Evolutionary conservation across 257 asterid species (phyloP).

Genomic region (Echium plantagineum): DNA sequence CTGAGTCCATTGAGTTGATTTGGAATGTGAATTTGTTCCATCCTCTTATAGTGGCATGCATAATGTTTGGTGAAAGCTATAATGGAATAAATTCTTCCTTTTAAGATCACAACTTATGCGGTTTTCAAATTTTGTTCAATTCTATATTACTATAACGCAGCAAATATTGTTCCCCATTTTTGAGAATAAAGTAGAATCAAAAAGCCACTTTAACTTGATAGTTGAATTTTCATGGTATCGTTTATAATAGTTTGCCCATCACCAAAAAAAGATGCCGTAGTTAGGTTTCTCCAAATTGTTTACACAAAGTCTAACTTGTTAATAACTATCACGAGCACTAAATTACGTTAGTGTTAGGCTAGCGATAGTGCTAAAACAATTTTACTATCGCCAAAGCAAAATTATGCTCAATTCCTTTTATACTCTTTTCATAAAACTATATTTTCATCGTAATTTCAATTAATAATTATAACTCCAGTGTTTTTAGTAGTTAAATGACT

Average conservation of each 20-base stretch:
- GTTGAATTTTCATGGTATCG: background rate
- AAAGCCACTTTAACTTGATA: background rate
- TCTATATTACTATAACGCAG: background rate
- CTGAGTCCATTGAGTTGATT: background rate
- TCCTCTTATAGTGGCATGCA: background rate
- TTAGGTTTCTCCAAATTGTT: too few relatives aligned
- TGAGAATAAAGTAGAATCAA: background rate
- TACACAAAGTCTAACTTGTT: background rate
- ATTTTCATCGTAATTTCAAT: too few relatives aligned
- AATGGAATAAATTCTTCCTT: background rate
- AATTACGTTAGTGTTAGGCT: too few relatives aligned
- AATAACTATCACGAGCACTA: too few relatives aligned
- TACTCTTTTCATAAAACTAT: too few relatives aligned
- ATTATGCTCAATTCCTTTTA: too few relatives aligned
- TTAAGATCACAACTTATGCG: background rate
- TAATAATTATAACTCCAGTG: too few relatives aligned
- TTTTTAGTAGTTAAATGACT: too few relatives aligned
- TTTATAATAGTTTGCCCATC: background rate
- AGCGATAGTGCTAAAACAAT: too few relatives aligned
- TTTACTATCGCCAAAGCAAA: too few relatives aligned
- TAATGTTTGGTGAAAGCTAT: too few relatives aligned
- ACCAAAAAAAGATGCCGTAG: background rate
- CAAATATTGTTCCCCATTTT: background rate
- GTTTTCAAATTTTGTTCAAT: too few relatives aligned
- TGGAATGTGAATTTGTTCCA: background rate